These are phyloP conservation scores for Fusarium sp. DNA, from an alignment of 2,329 filamentous ascomycete genomes.

Conservation along the genomic window DNA sequence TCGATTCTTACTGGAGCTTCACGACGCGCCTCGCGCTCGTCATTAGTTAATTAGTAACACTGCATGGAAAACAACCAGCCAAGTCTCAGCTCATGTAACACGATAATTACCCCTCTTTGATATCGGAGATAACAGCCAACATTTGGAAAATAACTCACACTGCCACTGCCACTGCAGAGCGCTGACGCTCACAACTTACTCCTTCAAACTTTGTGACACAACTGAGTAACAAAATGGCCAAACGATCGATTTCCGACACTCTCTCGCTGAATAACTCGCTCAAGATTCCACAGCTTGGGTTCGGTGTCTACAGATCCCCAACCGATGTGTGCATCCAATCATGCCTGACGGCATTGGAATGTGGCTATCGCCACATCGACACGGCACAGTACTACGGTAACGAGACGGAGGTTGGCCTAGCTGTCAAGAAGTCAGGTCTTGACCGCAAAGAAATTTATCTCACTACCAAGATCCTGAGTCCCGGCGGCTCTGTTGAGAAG, in stretches of 20 bases:
- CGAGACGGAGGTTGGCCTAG: slow-evolving; percentile 62
- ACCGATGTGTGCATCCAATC: slow-evolving; percentile 66
- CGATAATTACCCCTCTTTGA: slow-evolving; percentile 24
- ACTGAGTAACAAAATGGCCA: slow-evolving; percentile 1
- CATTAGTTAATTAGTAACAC: neutral
- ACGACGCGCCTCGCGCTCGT: slow-evolving; percentile 1
- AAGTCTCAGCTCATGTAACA: neutral
- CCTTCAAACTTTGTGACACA: neutral
- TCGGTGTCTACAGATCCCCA: slow-evolving; percentile 75
- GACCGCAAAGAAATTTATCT: slow-evolving; percentile 61
- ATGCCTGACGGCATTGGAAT: slow-evolving; percentile 64
- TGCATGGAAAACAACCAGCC: neutral
- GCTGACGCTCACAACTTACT: neutral
- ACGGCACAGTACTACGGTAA: slow-evolving; percentile 52
- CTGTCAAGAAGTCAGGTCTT: slow-evolving; percentile 58
- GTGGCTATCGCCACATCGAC: slow-evolving; percentile 69
- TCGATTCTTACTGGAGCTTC: slow-evolving; percentile 23
- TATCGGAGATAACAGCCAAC: neutral
- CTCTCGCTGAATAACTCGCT: slow-evolving; percentile 39
- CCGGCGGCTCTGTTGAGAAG: slow-evolving; percentile 62
- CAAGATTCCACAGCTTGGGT: slow-evolving; percentile 73
- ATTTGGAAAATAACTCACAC: neutral
- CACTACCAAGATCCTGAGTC: slow-evolving; percentile 64
- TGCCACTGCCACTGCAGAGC: neutral
- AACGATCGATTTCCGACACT: slow-evolving; percentile 29